Conservation (phyloP, 2,329 filamentous ascomycete genomes). For the Elsinoe batatas region DNA sequence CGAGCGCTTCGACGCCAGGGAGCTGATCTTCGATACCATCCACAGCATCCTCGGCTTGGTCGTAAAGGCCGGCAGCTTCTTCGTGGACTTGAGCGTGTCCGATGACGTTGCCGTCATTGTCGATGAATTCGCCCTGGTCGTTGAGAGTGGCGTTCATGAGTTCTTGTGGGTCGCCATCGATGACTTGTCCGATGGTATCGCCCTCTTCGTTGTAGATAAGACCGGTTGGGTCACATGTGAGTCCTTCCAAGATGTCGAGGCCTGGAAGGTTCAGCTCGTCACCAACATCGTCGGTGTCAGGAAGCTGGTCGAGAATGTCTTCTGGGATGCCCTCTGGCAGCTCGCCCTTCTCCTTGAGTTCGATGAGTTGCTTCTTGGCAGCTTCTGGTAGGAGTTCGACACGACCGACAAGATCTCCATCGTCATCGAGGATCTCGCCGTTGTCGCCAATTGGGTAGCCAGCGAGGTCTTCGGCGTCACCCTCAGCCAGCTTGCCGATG, state of each 20-base stretch:
- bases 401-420: constrained; percentile 46
- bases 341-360: constrained; percentile 30
- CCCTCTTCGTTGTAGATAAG: constrained; percentile 43
- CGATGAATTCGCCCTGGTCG: constrained; percentile 45
- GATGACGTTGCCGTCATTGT: constrained; percentile 44
- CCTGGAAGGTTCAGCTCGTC: constrained; percentile 31
- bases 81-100: constrained; percentile 43
- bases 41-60: constrained; percentile 29
- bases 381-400: constrained; percentile 40
- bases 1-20: constrained; percentile 42
- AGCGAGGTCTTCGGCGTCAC: constrained; percentile 43
- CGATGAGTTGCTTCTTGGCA: constrained; percentile 33
- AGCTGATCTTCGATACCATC: constrained; percentile 39
- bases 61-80: constrained; percentile 32
- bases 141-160: constrained; percentile 42
- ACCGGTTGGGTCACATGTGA: constrained; percentile 38
- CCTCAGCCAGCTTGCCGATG: constrained; percentile 41
- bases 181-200: constrained; percentile 39
- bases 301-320: constrained; percentile 25
- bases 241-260: constrained; percentile 38
- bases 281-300: constrained; percentile 25
- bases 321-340: constrained; percentile 27
- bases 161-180: constrained; percentile 39
- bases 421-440: constrained; percentile 46
- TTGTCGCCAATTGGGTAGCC: constrained; percentile 45